Evolutionary conservation across 2,329 filamentous ascomycete genomes (phyloP), one percentile per base, ranked within the genome.

Genomic region (Penicillium janthinellum): DNA sequence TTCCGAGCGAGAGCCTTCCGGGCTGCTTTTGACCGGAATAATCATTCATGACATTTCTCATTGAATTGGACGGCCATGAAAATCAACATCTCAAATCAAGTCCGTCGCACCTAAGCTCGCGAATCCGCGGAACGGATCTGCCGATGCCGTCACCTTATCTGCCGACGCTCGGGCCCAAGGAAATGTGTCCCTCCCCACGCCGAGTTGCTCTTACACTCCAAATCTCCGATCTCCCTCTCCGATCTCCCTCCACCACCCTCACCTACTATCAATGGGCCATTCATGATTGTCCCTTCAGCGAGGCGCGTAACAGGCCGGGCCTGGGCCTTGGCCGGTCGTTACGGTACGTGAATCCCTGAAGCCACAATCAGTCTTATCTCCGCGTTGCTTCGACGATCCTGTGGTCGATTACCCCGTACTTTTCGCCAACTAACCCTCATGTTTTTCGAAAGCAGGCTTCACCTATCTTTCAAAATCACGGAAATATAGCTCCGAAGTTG

Each of bases 261-360:
- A 56, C 56, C 62, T 64, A 61, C 67, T 63, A 62, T 63, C 63
- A 53, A 69, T 68, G 67, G 64, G 59, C 64, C 67, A 70, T 75
- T 71, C 68, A 78, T 78, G 77, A 77, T 72, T 74, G 62, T 71
- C 65, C 64, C 68, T 69, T 67, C 71, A 67, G 65, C 72, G 58
- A 75, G 72, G 73, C 73, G 73, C 69, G 73, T 74, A 66, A 73
- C 74, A 65, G 74, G 76, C 72, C 71, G 67, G 64, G 68, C 68
- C 59, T 74, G 76, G 76, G 73, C 75, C 65, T 69, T 73, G 70
- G 70, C 72, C 60, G 69, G 74, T 61, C 68, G 68, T 68, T 74
- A 72, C 67, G 69, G 77, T 79, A 73, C 51, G 75, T 70, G 38
- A 22, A 44, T 17, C 54, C 37, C 47, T 44, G 45, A 58, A 42